phyloP scores from a whole-genome alignment of 805 yeast genomes.

The Brettanomyces bruxellensis region DNA sequence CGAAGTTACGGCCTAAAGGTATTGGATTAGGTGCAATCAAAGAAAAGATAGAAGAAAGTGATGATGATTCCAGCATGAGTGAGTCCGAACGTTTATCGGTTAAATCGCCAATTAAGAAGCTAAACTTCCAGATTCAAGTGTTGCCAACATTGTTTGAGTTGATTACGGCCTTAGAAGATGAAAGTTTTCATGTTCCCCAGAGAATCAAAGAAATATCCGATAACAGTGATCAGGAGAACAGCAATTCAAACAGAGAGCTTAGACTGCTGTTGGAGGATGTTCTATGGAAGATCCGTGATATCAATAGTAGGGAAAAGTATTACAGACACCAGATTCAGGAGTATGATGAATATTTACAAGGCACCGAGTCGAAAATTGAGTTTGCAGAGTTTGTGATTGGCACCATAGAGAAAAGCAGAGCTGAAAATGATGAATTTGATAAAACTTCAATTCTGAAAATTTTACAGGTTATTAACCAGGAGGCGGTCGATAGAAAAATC shows the following conservation, averaged over 20 bases:
- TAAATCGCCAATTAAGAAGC: not conserved
- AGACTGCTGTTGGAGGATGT: conserved; percentile 12
- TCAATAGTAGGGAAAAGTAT: conserved; percentile 8
- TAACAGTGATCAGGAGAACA: conserved; percentile 4
- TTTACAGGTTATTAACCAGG: no score
- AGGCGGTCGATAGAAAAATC: no score
- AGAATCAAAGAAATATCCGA: conserved; percentile 28
- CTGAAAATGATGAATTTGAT: no score
- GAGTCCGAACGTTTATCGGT: not conserved
- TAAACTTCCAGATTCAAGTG: conserved; percentile 8
- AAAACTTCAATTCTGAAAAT: no score
- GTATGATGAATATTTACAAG: not conserved
- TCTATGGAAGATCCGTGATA: conserved; percentile 4
- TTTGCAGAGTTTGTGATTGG: not conserved
- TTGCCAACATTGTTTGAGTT: conserved; percentile 26
- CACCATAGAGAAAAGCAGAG: no score
- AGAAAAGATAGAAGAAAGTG: conserved; percentile 10
- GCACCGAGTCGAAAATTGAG: not conserved
- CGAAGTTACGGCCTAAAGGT: conserved; percentile 54
- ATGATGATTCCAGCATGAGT: conserved; percentile 17
- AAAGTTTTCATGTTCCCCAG: conserved; percentile 28
- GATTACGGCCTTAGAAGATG: conserved; percentile 28
- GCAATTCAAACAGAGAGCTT: conserved; percentile 7
- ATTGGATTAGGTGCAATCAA: conserved; percentile 61
- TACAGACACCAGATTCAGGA: conserved; percentile 8